Conservation (phyloP, 805 yeast species). For the Isabelozyma pseudorhagii region DNA sequence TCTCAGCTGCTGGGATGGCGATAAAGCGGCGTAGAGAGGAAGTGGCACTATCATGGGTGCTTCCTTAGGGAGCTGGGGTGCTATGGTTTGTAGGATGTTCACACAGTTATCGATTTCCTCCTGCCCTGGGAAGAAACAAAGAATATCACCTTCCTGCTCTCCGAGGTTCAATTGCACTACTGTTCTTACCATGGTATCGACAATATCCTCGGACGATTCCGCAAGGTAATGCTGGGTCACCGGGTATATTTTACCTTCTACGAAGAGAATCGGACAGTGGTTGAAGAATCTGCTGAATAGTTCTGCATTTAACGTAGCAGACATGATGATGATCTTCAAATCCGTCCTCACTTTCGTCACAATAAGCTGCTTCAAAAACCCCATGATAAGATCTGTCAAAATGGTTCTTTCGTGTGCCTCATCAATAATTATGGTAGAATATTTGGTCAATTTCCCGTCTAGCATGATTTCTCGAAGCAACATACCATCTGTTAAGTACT, state of each 20-base stretch:
- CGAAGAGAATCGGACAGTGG: conserved; percentile 76
- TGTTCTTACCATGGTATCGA: conserved; percentile 71
- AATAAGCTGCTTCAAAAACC: conserved; percentile 73
- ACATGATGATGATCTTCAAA: conserved; percentile 80
- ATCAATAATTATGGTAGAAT: conserved; percentile 79
- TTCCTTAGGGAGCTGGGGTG: conserved; percentile 65
- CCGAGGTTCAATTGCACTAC: conserved; percentile 74
- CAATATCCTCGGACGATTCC: conserved; percentile 73
- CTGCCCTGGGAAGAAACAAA: conserved; percentile 93
- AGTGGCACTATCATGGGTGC: conserved; percentile 75
- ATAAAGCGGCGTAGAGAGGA: conserved; percentile 92
- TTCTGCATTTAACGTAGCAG: conserved; percentile 95
- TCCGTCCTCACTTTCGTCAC: conserved; percentile 46
- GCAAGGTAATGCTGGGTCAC: conserved; percentile 70
- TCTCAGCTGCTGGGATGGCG: conserved; percentile 76
- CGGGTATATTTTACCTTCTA: conserved; percentile 87
- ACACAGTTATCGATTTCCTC: conserved; percentile 93
- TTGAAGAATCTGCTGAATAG: conserved; percentile 75
- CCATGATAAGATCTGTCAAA: conserved; percentile 83
- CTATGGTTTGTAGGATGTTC: conserved; percentile 52
- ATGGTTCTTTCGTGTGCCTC: conserved; percentile 98
- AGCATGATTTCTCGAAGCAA: conserved; percentile 85
- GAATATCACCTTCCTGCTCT: conserved; percentile 86
- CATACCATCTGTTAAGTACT: conserved; percentile 97
- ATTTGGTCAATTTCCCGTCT: conserved; percentile 58